phyloP scores from a whole-genome alignment of 345 rosid genomes.

The Sonneratia alba region DNA sequence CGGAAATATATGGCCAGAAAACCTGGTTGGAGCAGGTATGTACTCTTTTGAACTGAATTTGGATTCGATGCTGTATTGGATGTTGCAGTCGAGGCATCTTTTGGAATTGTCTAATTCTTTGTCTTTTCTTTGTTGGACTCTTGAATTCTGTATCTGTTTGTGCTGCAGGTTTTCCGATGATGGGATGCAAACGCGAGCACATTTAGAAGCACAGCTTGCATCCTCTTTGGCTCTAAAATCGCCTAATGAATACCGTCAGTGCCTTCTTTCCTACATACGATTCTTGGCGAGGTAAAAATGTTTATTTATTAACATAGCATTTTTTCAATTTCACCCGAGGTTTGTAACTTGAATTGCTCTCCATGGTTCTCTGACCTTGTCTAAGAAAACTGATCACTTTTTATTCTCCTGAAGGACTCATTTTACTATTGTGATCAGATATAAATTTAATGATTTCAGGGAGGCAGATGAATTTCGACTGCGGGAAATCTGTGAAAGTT shows the following conservation, averaged over 20 bases:
- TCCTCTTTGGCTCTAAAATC: conserved; percentile 81
- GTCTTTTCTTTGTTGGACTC: neutral
- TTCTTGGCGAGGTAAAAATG: conserved; percentile 67
- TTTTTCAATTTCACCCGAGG: neutral
- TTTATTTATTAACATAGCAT: neutral
- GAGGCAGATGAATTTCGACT: conserved; percentile 94
- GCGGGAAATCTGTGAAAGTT: conserved; percentile 90
- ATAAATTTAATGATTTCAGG: conserved; percentile 30
- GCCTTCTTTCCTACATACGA: conserved; percentile 86
- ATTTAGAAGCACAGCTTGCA: conserved; percentile 92
- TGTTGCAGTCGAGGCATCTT: neutral
- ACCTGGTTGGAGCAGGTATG: conserved; percentile 96
- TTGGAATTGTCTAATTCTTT: neutral
- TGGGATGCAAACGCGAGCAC: conserved; percentile 92
- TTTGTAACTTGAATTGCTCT: neutral
- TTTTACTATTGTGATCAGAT: neutral
- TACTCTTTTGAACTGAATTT: conserved; percentile 3
- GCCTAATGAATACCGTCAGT: conserved; percentile 80
- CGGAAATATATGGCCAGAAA: conserved; percentile 92
- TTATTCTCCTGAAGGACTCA: neutral
- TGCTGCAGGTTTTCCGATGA: conserved; percentile 81
- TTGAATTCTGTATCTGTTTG: neutral
- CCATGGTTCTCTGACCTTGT: neutral
- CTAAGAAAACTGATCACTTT: neutral
- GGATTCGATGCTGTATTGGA: neutral